Base-by-base conservation (phyloP, 2,329 filamentous ascomycete species). In the Exophiala alcalophila region DNA sequence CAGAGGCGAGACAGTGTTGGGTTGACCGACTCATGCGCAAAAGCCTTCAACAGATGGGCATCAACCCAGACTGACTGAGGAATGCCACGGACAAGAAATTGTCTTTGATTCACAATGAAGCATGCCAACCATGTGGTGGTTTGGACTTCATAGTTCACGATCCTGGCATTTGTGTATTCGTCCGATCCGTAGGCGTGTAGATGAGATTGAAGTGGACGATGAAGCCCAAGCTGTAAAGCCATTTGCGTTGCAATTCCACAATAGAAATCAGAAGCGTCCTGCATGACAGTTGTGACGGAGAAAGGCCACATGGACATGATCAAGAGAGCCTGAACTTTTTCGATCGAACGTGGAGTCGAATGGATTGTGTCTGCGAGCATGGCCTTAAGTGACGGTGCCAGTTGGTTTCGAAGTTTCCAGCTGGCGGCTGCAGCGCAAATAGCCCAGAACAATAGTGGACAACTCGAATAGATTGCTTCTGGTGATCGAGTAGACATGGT, bases 271-370 rank as follows among this genome's bases (percentile, higher is more conserved):
- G 53, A 52, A 9, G 30, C 44, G 24, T 57, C 54, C 6, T 45
- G 44, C 2, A 32, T 44, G 1, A 55, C 27, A 12, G 54, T 53
- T 5, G 48, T 52, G 6, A 53, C 48, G 6, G 54, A 47, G 31
- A 54, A 52, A n/a, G 54, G 54, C 54, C 54, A 57, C 43, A 49
- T 46, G 20, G 40, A 55, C 30, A 54, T 19, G 16, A 57, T 42
- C 8, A 50, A 36, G 9, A 57, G 43, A 7, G 54, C 40, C 19
- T 55, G 53, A 12, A 57, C 51, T 18, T 49, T 34, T 16, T 52
- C 44, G 19, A 48, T 46, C 1, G 43, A 43, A 14, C 51, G 49
- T 4, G 53, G 50, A 10, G 45, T 44, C 15, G 45, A 52, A 12
- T 52, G 41, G 19, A 54, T 49, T 7, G 35, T 41, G 16, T 47